Conservation (phyloP, 306 rosid species). For the Benincasa hispida region DNA sequence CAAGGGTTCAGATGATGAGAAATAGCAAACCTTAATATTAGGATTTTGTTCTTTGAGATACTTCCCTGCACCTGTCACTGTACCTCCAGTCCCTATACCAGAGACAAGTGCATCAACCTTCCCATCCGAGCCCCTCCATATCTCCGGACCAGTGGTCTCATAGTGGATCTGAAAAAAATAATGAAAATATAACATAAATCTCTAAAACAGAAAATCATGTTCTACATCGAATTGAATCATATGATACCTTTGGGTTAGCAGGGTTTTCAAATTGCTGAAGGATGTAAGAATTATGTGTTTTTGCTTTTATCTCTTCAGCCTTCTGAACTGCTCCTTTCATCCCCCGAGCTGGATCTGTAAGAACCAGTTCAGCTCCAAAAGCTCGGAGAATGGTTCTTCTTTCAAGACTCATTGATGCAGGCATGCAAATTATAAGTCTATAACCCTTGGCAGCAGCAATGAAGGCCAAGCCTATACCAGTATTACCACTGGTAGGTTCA, state of each 20-base stretch:
- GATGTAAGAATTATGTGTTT: constrained; percentile 66
- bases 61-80: constrained; percentile 76
- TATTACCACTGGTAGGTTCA: constrained; percentile 89
- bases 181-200: not conserved
- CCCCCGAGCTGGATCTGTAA: constrained; percentile 83
- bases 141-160: constrained; percentile 91
- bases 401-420: constrained; percentile 86
- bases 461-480: constrained; percentile 89
- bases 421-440: constrained; percentile 72
- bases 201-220: not conserved
- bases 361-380: constrained; percentile 82
- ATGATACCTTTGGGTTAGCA: constrained; percentile 70
- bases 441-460: constrained; percentile 93
- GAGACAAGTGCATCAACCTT: constrained; percentile 84
- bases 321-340: constrained; percentile 84
- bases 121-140: constrained; percentile 65
- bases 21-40: constrained; percentile 46
- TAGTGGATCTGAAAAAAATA: constrained; percentile 51
- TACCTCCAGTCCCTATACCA: constrained; percentile 95
- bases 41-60: constrained; percentile 84
- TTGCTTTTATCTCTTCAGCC: constrained; percentile 66
- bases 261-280: constrained; percentile 93
- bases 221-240: not conserved
- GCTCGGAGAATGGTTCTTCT: constrained; percentile 77
- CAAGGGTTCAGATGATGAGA: not conserved